Evolutionary conservation across 2,329 filamentous ascomycete genomes (phyloP), one percentile per base, ranked within the genome.

Genomic region (Lecanicillium sp.): DNA sequence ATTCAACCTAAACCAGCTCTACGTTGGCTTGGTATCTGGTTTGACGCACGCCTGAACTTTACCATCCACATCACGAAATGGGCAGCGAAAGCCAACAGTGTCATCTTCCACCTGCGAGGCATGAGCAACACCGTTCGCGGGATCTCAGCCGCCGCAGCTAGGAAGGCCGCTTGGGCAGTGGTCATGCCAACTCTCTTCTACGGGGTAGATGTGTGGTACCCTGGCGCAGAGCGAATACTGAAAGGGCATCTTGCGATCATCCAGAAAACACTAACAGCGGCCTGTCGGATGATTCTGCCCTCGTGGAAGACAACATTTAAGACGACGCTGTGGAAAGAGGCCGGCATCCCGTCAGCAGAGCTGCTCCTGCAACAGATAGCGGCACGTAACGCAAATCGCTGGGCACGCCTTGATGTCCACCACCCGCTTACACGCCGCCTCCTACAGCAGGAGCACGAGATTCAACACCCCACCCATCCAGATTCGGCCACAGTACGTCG

Each of bases 401-500:
- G 17, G 24, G 35, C 35, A 20, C 21, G 20, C 15, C 44, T 39
- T 5, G 36, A 47, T 14, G 23, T 23, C 26, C 2, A 47, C n/a
- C 35, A 47, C 15, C 44, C 44, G 17, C 23, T 47, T 14, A 19
- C 23, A 5, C 44, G 17, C 23, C 23, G 44, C 17, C 36, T 47
- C 15, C 2, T 32, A 11, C 24, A 45, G 24, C 17, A 45, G 11
- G 43, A 45, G 12, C 33, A 45, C 11, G 15, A 45, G 32, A 45
- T 45, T 32, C 24, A 38, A 29, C 11, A 39, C 9, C 12, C 37
- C 23, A 39, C 26, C 26, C 12, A 7, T 29, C 26, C 26, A 29
- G 26, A 29, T 5, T 17, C 93, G 0, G 84, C 86, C 56, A 98
- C 97, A 72, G 74, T 94, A 29, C 26, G 26, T 29, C 26, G 26